Evolutionary conservation across 73 alveolate genomes (phyloP), one percentile per base, ranked within the genome.

Genomic region (Stentor roeselii): DNA sequence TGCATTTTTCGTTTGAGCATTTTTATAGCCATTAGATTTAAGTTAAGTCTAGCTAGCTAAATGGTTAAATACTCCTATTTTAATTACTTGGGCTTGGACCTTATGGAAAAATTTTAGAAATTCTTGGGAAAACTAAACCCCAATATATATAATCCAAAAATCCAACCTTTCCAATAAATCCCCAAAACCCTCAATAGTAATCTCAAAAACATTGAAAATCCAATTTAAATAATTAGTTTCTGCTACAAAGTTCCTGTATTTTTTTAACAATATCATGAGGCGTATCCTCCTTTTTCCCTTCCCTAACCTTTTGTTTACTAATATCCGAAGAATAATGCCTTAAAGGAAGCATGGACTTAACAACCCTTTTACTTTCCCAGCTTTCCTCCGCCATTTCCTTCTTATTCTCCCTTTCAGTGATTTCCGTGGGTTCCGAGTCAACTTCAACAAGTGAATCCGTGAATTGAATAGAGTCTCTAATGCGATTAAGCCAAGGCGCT

Each of bases 271-370:
- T 50, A 50, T 50, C 67, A 6, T 6, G 21, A 50, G 67, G 67
- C 6, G 67, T 50, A n/a, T n/a, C n/a, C 21, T 50, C 67, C 21
- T 50, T 6, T 50, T 50, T 50, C 67, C 21, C 67, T 50, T 50
- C 30, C 21, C 21, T 50, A 50, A 21, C 67, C 21, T 6, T 50
- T 11, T 6, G 6, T 50, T 50, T 50, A 50, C 30, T 6, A 11
- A 50, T 50, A 50, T 50, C 67, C 34, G 80, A 67, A 21, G 80
- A 67, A 67, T 27, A 67, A 40, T 67, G 80, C 41, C 80, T 67
- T 67, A 67, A 67, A 30, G 80, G 80, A 15, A 67, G 21, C 80
- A 32, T 32, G 34, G 80, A 67, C 2, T 67, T 67, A 32, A 67
- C 41, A 0, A 30, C 27, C 42, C 80, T 67, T 40, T 21, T 67